Evolutionary conservation across 495 filamentous ascomycete species (phyloP), one percentile per base, ranked within the genome.

Genomic region (Trichoderma virens): DNA sequence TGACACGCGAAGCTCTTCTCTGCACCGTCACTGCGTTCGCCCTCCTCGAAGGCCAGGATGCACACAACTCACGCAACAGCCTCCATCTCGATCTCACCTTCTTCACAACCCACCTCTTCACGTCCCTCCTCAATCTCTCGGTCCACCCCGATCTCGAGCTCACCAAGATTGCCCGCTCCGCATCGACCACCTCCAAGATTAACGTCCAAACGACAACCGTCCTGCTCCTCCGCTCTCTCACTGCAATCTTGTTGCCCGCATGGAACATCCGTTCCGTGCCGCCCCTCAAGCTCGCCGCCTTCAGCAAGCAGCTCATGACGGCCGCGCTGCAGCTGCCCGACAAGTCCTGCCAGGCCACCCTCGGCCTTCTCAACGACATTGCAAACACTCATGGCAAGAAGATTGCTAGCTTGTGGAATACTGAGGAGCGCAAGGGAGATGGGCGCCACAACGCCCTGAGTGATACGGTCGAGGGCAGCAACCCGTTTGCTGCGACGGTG

Each of bases 11-110:
- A 75, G 81, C 90, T 25, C 86, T 98, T n/a, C 89, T 98, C 65
- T 97, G 92, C 79, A 93, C 91, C 60, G 89, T 91, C 71, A 98
- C 94, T 3, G 95, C 95, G 18, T 97, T 98, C 72, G 90, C 93
- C 11, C 85, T 98, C 1, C 83, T 98, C 60, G 86, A 91, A 67
- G 93, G 94, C 60, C 94, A 98, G 78, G 90, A 94, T 68, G 86
- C 90, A 3, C 88, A 89, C 65, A 82, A 84, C 69, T 82, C 80
- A 18, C 78, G 79, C 62, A 68, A 76, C 2, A 75, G 77, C 62
- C 85, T 97, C 3, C 87, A 91, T 67, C 86, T 98, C 34, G 95
- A 98, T 73, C 84, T 98, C 25, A 89, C 86, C 69, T 97, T 93
- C 83, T 98, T 98, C 83, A 90, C 89, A 71, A 89, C 88, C 35